Percentiles rank a stretch among this genome's conserved stretches.
phyloP scores from a whole-genome alignment of 352 stramenopile genomes.

The Phytophthora melonis region DNA sequence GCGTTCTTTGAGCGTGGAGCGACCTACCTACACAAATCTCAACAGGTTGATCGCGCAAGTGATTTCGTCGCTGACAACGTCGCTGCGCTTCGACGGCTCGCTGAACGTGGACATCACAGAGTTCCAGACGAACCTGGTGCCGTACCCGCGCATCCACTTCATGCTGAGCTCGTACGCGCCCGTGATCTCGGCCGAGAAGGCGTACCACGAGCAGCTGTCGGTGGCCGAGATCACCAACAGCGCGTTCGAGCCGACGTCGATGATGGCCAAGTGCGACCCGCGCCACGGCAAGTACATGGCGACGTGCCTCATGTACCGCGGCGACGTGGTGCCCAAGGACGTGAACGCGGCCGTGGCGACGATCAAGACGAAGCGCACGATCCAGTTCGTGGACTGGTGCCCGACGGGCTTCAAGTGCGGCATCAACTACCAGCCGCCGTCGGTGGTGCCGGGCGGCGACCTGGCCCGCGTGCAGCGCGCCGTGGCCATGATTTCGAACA shows the following conservation, averaged over 20 bases:
- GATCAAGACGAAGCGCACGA: slow-evolving; percentile 98
- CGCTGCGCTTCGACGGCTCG: slow-evolving; percentile 96
- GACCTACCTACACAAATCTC: slow-evolving; percentile 97
- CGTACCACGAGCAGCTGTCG: slow-evolving; percentile 95
- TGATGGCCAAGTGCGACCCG: slow-evolving; percentile 99
- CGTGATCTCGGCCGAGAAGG: slow-evolving; percentile 96
- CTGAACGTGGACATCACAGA: slow-evolving; percentile 87
- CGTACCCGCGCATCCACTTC: slow-evolving; percentile 98
- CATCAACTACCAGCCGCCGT: no score
- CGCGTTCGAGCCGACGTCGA: slow-evolving; percentile 95
- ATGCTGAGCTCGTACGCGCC: slow-evolving; percentile 97
- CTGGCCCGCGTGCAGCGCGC: no score
- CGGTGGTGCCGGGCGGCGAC: no score
- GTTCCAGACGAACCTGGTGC: slow-evolving; percentile 95
- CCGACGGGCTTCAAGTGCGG: slow-evolving; percentile 98
- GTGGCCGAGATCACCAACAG: slow-evolving; percentile 26
- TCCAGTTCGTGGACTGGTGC: slow-evolving; percentile 99
- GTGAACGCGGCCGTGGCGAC: slow-evolving; percentile 96
- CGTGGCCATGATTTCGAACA: slow-evolving; percentile 94
- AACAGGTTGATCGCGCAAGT: slow-evolving; percentile 98
- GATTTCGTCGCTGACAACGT: slow-evolving; percentile 96
- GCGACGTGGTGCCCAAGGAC: slow-evolving; percentile 93
- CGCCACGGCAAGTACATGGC: slow-evolving; percentile 99
- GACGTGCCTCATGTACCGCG: slow-evolving; percentile 98
- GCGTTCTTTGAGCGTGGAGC: slow-evolving; percentile 95